Evolutionary conservation across 1,284 basidiomycete genomes (phyloP), one percentile per base, ranked within the genome.

Genomic region (Ceratobasidium papillatum): DNA sequence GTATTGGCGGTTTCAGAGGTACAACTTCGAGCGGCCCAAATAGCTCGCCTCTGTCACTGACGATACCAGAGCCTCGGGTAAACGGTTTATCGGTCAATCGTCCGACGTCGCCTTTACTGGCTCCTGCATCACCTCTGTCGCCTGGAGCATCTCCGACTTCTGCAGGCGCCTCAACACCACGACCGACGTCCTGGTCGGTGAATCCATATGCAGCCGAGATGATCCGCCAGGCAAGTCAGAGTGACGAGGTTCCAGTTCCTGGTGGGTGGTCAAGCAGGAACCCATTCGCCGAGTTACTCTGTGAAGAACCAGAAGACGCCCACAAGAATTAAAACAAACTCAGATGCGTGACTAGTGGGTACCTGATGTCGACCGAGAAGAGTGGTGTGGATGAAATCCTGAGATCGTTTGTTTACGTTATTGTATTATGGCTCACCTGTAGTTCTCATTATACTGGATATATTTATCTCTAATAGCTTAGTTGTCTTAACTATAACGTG

Each of bases 131-230:
- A 12, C 62, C 62, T 47, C 49, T 64, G 41, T 22, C 59, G 8
- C 62, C 62, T 38, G 45, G 62, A 17, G 27, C 34, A 30, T 63
- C 61, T 32, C 64, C 66, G 22, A 41, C 27, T 30, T 32, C 51
- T n/a, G 14, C 32, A 14, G 34, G 32, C 17, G 19, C 68, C 19
- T 36, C 41, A 27, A 30, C 32, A 3, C 41, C 54, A 14, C 56
- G 68, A 5, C 68, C 68, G 19, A 38, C 41, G 5, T 49, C 54
- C 4, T 71, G 68, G 68, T 71, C 68, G 54, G n/a, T 59, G 30
- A 71, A 71, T 41, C 68, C 68, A 25, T 71, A 71, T 36, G 68
- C 68, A 22, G 38, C 41, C n/a, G 68, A 54, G n/a, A 71, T 71
- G 56, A 38, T 71, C 19, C 68, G 54, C 30, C 38, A 17, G 30